These are phyloP conservation scores for Stylosanthes scabra DNA, from an alignment of 331 rosid genomes.

Conservation along the genomic window DNA sequence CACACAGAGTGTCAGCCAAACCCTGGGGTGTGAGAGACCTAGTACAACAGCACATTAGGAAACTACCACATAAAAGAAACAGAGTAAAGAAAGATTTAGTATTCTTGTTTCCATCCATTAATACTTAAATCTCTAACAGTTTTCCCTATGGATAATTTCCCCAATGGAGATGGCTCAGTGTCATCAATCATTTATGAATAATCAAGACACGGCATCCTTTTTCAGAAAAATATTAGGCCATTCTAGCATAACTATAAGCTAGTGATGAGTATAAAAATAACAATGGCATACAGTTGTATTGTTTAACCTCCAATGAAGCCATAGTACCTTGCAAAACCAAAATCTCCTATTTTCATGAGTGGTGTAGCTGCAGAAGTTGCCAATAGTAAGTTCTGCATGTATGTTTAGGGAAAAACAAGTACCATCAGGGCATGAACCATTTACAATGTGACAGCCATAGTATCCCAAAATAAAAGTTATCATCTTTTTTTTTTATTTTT, in stretches of 20 bases:
- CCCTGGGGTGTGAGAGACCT: constrained; percentile 81
- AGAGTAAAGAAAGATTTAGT: constrained; percentile 2
- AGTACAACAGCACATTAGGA: constrained; percentile 38
- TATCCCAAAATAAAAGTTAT: not conserved
- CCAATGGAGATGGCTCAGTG: not conserved
- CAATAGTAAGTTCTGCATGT: constrained; percentile 90
- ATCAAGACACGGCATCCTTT: not conserved
- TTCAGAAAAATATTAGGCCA: not conserved
- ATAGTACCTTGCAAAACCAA: constrained; percentile 94
- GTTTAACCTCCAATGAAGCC: constrained; percentile 23
- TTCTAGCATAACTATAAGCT: constrained; percentile 28
- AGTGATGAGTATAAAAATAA: constrained; percentile 20
- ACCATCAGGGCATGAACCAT: constrained; percentile 26
- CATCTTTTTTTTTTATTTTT: too few relatives aligned
- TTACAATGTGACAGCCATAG: constrained; percentile 15
- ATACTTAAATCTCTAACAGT: not conserved
- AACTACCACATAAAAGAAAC: constrained; percentile 24
- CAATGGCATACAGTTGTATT: constrained; percentile 7
- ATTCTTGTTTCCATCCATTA: constrained; percentile 5
- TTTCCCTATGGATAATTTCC: too few relatives aligned
- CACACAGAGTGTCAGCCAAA: constrained; percentile 92
- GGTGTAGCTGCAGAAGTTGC: constrained; percentile 57
- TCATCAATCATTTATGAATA: constrained; percentile 21
- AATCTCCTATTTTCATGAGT: constrained; percentile 91
- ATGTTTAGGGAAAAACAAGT: not conserved